Percentiles rank a stretch among this genome's conserved stretches.
Evolutionary conservation across 306 rosid species (phyloP).

Genomic region (Adenanthera pavonina): DNA sequence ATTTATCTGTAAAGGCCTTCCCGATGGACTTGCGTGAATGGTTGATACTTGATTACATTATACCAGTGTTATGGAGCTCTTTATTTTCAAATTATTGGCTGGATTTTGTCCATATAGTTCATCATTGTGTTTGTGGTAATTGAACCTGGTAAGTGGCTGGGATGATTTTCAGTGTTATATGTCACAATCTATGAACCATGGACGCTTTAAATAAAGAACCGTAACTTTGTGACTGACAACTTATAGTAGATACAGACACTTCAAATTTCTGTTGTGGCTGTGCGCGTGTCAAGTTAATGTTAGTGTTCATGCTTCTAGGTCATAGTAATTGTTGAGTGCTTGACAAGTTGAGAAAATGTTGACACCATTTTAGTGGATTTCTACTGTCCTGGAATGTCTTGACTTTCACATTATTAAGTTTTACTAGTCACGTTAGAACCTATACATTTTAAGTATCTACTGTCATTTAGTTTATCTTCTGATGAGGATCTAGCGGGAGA

Average conservation of each 20-base stretch:
- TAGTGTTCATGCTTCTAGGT: background rate
- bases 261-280: background rate
- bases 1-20: background rate
- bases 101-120: background rate
- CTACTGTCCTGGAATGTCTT: background rate
- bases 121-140: background rate
- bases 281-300: background rate
- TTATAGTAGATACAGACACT: no score
- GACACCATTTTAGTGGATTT: background rate
- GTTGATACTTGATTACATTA: background rate
- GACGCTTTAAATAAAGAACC: background rate
- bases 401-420: background rate
- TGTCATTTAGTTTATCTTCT: background rate
- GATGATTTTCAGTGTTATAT: no score
- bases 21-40: background rate
- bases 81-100: background rate
- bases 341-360: background rate
- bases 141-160: background rate
- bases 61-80: background rate
- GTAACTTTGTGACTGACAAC: no score
- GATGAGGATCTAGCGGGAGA: background rate
- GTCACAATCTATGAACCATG: background rate
- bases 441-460: background rate
- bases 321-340: background rate
- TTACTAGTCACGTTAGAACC: background rate